phyloP scores from a whole-genome alignment of 2,329 filamentous ascomycete species.

The Cordyceps javanica region DNA sequence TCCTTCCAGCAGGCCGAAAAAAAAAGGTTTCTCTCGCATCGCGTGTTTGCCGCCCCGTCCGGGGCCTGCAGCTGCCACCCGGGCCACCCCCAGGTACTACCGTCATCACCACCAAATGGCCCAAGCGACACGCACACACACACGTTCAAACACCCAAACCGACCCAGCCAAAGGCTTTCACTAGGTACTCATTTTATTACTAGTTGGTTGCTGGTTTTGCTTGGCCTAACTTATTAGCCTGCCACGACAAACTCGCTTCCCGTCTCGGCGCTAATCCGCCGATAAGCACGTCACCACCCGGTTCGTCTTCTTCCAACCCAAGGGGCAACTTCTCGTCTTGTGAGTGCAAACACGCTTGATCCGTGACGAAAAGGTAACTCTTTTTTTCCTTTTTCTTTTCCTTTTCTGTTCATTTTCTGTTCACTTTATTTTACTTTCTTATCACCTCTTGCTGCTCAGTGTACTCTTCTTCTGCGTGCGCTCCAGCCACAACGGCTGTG shows the following conservation, averaged over 20 bases:
- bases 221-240: too few relatives aligned
- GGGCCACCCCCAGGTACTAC: too few relatives aligned
- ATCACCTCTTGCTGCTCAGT: neutral
- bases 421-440: neutral
- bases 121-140: too few relatives aligned
- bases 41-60: neutral
- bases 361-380: neutral
- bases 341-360: neutral
- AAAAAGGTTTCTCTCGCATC: neutral
- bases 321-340: neutral
- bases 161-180: too few relatives aligned
- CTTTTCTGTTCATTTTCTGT: neutral
- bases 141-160: too few relatives aligned
- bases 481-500: neutral
- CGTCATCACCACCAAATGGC: too few relatives aligned
- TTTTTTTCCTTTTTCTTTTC: neutral
- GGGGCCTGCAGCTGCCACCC: neutral
- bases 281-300: slow-evolving; percentile 11
- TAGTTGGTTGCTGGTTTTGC: too few relatives aligned
- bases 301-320: neutral
- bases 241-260: too few relatives aligned
- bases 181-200: too few relatives aligned
- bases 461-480: neutral
- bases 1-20: too few relatives aligned
- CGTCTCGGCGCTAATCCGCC: neutral